Conservation (phyloP, 176 grass and related monocot species). For the Avena insularis region DNA sequence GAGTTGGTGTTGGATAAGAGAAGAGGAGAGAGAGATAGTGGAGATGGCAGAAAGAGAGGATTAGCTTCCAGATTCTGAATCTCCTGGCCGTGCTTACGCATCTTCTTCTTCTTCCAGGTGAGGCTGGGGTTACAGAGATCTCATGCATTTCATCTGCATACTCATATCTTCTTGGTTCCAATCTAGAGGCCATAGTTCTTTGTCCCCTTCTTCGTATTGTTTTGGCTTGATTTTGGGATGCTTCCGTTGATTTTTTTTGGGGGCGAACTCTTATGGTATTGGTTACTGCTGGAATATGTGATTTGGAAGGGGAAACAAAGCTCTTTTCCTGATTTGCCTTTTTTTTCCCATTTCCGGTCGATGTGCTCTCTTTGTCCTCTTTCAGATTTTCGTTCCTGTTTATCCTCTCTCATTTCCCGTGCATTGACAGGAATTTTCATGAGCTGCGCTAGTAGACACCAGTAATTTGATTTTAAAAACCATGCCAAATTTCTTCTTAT, state of each 20-base stretch:
- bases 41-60: conserved; percentile 21
- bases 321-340: conserved; percentile 23
- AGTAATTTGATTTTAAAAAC: background rate
- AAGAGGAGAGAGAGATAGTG: conserved; percentile 1
- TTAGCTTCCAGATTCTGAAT: conserved; percentile 54
- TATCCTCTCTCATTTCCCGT: conserved; percentile 3
- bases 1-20: conserved; percentile 34
- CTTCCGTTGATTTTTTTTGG: background rate
- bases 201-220: background rate
- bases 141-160: background rate
- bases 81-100: conserved; percentile 1
- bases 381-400: background rate
- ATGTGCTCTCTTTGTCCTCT: background rate
- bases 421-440: background rate
- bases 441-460: background rate
- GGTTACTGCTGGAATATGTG: background rate
- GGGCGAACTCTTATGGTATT: background rate
- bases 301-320: background rate
- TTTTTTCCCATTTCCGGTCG: conserved; percentile 3
- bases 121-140: conserved; percentile 42
- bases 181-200: background rate
- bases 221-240: conserved; percentile 10
- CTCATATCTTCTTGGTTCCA: conserved; percentile 2
- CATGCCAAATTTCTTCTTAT: background rate
- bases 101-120: conserved; percentile 40